phyloP scores from a whole-genome alignment of 2,329 filamentous ascomycete species.

The Xylariales sp. region DNA sequence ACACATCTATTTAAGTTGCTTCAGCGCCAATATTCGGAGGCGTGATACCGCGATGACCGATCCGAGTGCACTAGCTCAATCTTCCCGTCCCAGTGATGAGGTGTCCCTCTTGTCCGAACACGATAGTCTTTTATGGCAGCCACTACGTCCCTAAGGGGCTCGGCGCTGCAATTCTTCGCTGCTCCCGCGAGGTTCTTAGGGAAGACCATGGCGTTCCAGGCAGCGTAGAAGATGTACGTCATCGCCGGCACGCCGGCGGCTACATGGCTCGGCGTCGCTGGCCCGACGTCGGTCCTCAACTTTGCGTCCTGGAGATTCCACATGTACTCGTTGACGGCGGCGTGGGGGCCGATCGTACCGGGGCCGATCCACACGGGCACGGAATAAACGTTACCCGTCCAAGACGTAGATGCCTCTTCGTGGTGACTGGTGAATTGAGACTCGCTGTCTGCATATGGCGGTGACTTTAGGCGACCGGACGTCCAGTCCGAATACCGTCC shows the following conservation, averaged over 20 bases:
- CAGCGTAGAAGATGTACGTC: constrained; percentile 60
- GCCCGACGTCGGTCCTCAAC: constrained; percentile 55
- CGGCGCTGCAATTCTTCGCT: constrained; percentile 19
- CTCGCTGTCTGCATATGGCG: constrained; percentile 44
- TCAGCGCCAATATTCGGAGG: constrained; percentile 44
- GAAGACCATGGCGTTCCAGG: constrained; percentile 63
- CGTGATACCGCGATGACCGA: constrained; percentile 38
- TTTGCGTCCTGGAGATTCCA: constrained; percentile 54
- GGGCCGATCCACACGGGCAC: constrained; percentile 62
- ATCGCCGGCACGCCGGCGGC: constrained; percentile 61
- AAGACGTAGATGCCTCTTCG: constrained; percentile 45
- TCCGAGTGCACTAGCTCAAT: constrained; percentile 46
- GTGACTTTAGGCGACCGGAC: constrained; percentile 45
- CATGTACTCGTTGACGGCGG: constrained; percentile 62
- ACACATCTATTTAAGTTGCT: neutral
- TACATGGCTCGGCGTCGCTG: constrained; percentile 62
- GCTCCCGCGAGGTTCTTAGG: constrained; percentile 45
- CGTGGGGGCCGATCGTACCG: constrained; percentile 48
- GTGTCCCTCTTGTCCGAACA: constrained; percentile 42
- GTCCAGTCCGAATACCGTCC: constrained; percentile 44
- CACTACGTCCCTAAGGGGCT: constrained; percentile 46
- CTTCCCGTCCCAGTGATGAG: constrained; percentile 48
- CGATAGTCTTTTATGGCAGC: constrained; percentile 49
- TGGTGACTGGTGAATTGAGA: constrained; percentile 46
- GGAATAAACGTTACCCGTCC: constrained; percentile 47